Evolutionary conservation across 768 basidiomycete genomes (phyloP).

Genomic region (Boletales sp.): DNA sequence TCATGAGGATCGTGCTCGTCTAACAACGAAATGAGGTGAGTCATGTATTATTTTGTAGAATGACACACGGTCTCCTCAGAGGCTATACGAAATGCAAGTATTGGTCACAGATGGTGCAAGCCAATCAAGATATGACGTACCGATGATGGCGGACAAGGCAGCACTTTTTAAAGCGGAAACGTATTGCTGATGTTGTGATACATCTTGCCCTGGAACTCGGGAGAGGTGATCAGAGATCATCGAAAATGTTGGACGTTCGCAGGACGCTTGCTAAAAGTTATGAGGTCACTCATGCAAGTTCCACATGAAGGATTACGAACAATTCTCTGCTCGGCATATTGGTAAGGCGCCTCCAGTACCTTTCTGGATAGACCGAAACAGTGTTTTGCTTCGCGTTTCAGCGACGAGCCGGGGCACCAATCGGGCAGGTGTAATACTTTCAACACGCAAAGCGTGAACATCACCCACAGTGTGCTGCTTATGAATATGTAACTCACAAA

Average conservation of each 20-base stretch:
- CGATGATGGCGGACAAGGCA: not conserved
- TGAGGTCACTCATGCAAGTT: not conserved
- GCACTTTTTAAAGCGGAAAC: conserved; percentile 1
- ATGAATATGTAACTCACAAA: not conserved
- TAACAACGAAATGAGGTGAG: not conserved
- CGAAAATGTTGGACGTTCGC: not conserved
- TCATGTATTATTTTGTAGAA: conserved; percentile 1
- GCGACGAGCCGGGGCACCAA: conserved; percentile 13
- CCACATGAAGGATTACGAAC: not conserved
- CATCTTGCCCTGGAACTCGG: not conserved
- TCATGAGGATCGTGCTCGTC: not conserved
- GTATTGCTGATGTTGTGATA: not conserved
- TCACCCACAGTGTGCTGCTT: too few species aligned
- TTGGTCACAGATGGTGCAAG: not conserved
- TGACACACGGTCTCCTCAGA: conserved; percentile 1
- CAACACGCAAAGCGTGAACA: not conserved
- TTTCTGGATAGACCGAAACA: not conserved
- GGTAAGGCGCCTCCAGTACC: conserved; percentile 1
- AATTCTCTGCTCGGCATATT: not conserved
- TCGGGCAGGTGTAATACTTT: conserved; percentile 23
- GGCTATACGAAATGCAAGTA: not conserved
- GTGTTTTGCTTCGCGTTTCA: conserved; percentile 1
- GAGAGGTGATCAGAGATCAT: conserved; percentile 5
- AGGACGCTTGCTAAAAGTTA: not conserved
- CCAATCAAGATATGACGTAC: not conserved